Conservation (phyloP, 2,329 filamentous ascomycete species). For the Leptosphaerulina australis region DNA sequence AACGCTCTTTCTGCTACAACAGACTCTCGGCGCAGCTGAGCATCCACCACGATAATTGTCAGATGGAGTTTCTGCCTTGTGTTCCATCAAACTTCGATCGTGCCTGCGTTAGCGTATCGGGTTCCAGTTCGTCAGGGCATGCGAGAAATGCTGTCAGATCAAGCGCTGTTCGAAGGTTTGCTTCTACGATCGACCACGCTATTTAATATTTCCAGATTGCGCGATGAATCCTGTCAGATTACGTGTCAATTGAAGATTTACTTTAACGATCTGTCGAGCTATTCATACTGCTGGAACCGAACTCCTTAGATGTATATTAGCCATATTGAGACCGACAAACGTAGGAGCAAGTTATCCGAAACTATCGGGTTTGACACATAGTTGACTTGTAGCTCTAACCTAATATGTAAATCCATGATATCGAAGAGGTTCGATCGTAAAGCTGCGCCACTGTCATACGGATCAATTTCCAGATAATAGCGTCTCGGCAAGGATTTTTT, state of each 20-base stretch:
- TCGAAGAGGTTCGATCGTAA: background rate
- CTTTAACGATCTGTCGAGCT: constrained; percentile 1
- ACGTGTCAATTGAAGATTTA: constrained; percentile 10
- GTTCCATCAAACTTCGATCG: constrained; percentile 6
- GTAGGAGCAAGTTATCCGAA: constrained; percentile 17
- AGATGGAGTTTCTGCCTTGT: background rate
- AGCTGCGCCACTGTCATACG: background rate
- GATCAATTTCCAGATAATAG: background rate
- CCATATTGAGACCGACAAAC: constrained; percentile 10
- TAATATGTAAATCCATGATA: background rate
- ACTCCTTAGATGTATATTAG: constrained; percentile 8
- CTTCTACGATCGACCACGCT: background rate
- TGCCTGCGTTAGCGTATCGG: background rate
- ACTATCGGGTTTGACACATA: constrained; percentile 5
- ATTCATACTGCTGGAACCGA: constrained; percentile 1
- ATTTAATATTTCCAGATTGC: background rate
- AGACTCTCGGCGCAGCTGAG: background rate
- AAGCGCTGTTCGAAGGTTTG: constrained; percentile 9
- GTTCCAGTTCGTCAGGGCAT: constrained; percentile 5
- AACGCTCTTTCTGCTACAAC: background rate
- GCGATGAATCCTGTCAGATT: constrained; percentile 2
- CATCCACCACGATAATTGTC: background rate
- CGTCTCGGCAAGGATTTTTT: background rate
- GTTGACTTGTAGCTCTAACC: background rate
- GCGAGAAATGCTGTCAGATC: constrained; percentile 9